Evolutionary conservation across 169 alveolate genomes (phyloP).

Genomic region (Plasmodium knowlesi): DNA sequence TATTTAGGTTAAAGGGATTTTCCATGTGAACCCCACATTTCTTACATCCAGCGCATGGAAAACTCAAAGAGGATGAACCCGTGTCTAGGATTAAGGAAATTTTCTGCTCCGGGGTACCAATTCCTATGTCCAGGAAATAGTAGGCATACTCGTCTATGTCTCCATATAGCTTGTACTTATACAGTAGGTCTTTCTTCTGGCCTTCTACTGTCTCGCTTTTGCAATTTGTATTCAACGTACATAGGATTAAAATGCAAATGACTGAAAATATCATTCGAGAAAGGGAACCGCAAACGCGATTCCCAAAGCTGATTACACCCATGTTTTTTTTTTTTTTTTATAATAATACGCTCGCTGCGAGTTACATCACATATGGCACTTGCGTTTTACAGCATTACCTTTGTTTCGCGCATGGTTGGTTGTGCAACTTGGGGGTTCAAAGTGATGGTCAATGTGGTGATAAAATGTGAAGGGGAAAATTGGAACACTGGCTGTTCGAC

Average conservation of each 20-base stretch:
- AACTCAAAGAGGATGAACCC: constrained; percentile 80
- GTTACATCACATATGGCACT: background rate
- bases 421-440: background rate
- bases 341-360: background rate
- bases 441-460: background rate
- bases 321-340: background rate
- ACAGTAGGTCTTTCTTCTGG: background rate
- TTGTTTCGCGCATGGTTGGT: background rate
- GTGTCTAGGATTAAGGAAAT: constrained; percentile 83
- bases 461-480: background rate
- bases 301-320: background rate
- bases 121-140: constrained; percentile 75
- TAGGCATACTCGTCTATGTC: constrained; percentile 83
- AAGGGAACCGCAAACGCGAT: background rate
- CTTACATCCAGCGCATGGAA: constrained; percentile 76
- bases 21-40: constrained; percentile 81
- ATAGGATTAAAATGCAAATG: background rate
- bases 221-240: background rate
- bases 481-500: background rate
- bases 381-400: background rate
- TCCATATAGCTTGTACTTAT: constrained; percentile 78
- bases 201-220: background rate
- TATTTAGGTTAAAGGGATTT: constrained; percentile 57
- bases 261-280: background rate
- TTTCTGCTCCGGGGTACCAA: constrained; percentile 81